Base-by-base conservation (phyloP, 208 protist genomes). In the Angomonas deanei region DNA sequence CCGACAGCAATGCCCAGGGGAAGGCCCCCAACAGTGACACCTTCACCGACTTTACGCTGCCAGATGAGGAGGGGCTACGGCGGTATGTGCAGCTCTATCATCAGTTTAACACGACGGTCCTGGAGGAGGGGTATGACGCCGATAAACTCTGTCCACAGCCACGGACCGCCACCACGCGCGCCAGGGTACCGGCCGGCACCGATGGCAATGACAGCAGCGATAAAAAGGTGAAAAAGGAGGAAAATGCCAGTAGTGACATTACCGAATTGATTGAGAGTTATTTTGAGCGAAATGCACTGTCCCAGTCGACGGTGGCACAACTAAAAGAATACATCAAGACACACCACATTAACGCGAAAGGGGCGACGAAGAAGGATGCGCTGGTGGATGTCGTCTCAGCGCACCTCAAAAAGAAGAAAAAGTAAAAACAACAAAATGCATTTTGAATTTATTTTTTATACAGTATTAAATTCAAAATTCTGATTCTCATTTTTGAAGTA, bases 71-170 rank as follows among this genome's bases (percentile, higher is more conserved):
- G 48, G 74, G 73, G 5, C 85, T 91, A 75, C 10, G 10, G 24
- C 52, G 56, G 11, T 76, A 80, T 64, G 67, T 57, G 11, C 21
- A 21, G 0, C 55, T 80, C 32, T 89, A 88, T 39, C 54, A 76
- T 28, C 53, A 69, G 42, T 91, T 93, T 64, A 76, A 81, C 42
- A 62, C 32, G 0, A 57, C 32, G n/a, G 78, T 88, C 19, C 66
- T 93, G 13, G 64, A 73, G 8, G 53, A 47, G 21, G 49, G 59
- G 38, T 90, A 93, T 70, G 46, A 80, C 32, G 66, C 83, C 10
- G 74, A 67, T 13, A 21, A 24, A 8, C 42, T 77, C 15, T 93
- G 87, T 58, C 61, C 68, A 11, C 60, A 64, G 30, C 55, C 39
- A 26, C 3, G 17, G n/a, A 47, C 56, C 28, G n/a, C 34, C 19